Base-by-base conservation (phyloP, 495 filamentous ascomycete species). In the Beverwykella pulmonaria region DNA sequence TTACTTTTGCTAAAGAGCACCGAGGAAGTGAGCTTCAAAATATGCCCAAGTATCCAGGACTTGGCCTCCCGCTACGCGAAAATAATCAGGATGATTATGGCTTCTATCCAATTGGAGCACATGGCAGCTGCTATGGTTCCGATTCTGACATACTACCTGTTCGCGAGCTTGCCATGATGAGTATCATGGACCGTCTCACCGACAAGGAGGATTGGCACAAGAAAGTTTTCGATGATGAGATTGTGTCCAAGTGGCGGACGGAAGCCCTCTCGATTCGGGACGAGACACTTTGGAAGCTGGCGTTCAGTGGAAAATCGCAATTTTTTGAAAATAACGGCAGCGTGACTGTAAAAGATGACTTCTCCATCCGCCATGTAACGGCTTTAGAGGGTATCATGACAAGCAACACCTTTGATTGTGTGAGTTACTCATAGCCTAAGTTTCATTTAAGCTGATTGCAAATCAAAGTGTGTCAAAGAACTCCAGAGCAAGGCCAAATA, bases 201-300 rank as follows among this genome's bases (percentile, higher is more conserved):
- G 76, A 86, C 68, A 82, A 82, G 59, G 74, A 75, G 5, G 74
- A 79, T 20, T 87, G 82, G 85, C 78, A 83, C 57, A 67, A 74
- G 14, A 83, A 87, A 67, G 80, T 87, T 58, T 84, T 83, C 41
- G 78, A 87, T 65, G 76, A 82, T 2, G 48, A 65, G 41, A 78
- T 80, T 57, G 73, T 74, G 0, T 27, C 50, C 0, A 76, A 77
- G 59, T 82, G 81, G 80, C 70, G 73, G 2, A 47, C 74, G 12
- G 79, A 82, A 60, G 68, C 77, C 15, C 29, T 65, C 1, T 50
- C 14, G 27, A 70, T 65, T 26, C 62, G 32, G 6, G 52, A 70
- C 22, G 17, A 57, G n/a, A 49, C 46, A 0, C 29, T 65, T 17
- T 60, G 54, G 52, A 48, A 60, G 7, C 15, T 69, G 17, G 61